Percentiles rank a stretch among this genome's conserved stretches.
phyloP scores from a whole-genome alignment of 148 eudicot genomes.

The Rhododendron griersonianum region DNA sequence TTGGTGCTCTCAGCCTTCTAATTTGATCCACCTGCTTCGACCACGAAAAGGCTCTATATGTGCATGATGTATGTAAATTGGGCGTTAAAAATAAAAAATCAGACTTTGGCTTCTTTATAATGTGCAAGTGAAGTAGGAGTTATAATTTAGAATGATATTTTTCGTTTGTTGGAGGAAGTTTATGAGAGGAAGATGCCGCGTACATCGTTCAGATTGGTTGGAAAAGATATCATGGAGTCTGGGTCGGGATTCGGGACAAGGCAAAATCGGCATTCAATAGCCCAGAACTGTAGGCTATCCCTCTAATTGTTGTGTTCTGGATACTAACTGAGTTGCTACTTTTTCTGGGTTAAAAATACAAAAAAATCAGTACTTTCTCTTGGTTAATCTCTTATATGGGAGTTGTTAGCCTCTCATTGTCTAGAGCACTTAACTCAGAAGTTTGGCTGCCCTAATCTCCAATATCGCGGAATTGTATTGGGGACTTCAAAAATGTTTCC shows the following conservation, averaged over 20 bases:
- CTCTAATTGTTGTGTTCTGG: not conserved
- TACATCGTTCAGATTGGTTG: not conserved
- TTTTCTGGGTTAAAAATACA: not conserved
- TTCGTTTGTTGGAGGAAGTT: not conserved
- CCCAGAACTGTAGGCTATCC: not conserved
- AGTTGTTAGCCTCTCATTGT: not conserved
- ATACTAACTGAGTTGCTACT: not conserved
- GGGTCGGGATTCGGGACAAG: not conserved
- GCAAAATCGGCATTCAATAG: not conserved
- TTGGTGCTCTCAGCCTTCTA: not conserved
- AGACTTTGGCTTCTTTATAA: not conserved
- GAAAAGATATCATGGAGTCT: not conserved
- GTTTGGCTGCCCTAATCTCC: not conserved
- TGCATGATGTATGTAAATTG: not conserved
- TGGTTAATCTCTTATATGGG: not conserved
- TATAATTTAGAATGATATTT: not conserved
- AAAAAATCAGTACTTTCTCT: not conserved
- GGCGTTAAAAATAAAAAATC: not conserved
- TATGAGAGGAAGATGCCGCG: not conserved
- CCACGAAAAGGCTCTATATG: not conserved
- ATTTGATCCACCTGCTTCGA: not conserved
- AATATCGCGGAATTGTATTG: not conserved
- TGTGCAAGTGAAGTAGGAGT: not conserved
- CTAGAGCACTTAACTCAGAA: not conserved
- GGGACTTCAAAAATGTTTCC: not conserved